A percentile compares a stretch with the other conserved stretches of the same genome.
These are phyloP conservation scores for Fusarium continuum DNA, from an alignment of 2,329 filamentous ascomycete species.

Conservation along the genomic window DNA sequence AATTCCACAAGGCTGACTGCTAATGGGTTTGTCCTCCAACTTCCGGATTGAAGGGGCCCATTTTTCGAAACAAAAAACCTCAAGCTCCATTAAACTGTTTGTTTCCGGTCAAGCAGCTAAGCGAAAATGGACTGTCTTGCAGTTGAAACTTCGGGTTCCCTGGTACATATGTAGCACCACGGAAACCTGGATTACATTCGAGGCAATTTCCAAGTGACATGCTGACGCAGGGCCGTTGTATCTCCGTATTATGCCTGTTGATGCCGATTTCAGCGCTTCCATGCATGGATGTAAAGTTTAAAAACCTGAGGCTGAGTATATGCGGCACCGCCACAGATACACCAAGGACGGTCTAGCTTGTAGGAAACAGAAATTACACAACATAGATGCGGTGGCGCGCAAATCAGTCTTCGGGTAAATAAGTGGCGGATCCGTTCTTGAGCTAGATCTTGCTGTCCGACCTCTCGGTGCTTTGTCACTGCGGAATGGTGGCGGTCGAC, in stretches of 20 bases:
- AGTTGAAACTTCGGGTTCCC: slow-evolving; percentile 2
- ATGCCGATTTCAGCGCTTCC: background rate
- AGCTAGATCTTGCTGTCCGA: slow-evolving; percentile 13
- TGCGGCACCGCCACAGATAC: background rate
- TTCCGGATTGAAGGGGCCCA: slow-evolving; percentile 22
- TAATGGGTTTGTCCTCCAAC: slow-evolving; percentile 9
- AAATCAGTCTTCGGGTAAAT: background rate
- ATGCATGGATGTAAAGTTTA: background rate
- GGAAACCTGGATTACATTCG: background rate
- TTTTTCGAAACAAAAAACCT: slow-evolving; percentile 27
- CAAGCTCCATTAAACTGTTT: slow-evolving; percentile 7
- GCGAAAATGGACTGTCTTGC: background rate
- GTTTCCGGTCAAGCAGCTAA: slow-evolving; percentile 2
- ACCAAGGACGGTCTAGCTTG: background rate
- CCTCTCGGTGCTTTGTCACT: slow-evolving; percentile 23
- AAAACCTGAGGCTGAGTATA: slow-evolving; percentile 26
- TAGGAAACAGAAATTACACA: background rate
- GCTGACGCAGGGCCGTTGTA: slow-evolving; percentile 18
- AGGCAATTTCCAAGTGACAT: background rate
- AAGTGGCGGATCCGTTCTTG: background rate
- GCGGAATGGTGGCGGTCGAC: slow-evolving; percentile 8
- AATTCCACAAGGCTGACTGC: slow-evolving; percentile 25
- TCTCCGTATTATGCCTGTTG: background rate
- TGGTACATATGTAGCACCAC: background rate
- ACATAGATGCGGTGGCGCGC: background rate